Conservation (phyloP, 495 filamentous ascomycete species). For the Penicillium daleae region DNA sequence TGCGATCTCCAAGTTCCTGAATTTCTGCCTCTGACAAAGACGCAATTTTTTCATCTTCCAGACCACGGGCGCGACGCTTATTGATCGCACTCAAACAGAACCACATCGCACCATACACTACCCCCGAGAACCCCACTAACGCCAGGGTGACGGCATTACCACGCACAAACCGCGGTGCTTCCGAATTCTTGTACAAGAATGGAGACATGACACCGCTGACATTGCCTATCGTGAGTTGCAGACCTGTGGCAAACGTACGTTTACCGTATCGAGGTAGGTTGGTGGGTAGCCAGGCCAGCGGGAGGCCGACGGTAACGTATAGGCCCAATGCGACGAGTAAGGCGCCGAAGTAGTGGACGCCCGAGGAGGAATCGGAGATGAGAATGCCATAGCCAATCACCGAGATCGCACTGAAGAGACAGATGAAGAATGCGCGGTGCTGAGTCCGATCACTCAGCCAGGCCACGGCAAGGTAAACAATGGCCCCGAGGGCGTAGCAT, state of each 20-base stretch:
- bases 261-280: constrained; percentile 72
- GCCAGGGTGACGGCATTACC: constrained; percentile 54
- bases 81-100: constrained; percentile 59
- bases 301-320: constrained; percentile 70
- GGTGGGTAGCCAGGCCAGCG: constrained; percentile 67
- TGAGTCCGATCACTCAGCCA: constrained; percentile 63
- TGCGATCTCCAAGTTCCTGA: constrained; percentile 70
- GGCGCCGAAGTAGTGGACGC: constrained; percentile 73
- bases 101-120: constrained; percentile 57
- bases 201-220: constrained; percentile 68
- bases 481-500: constrained; percentile 70
- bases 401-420: constrained; percentile 59
- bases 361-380: constrained; percentile 58
- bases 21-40: constrained; percentile 67
- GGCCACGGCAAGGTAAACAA: constrained; percentile 65
- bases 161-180: constrained; percentile 46
- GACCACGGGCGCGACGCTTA: constrained; percentile 53
- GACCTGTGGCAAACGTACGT: constrained; percentile 66
- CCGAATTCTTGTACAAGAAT: constrained; percentile 52
- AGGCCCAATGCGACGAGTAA: constrained; percentile 72
- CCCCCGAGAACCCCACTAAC: constrained; percentile 42
- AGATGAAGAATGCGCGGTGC: constrained; percentile 62
- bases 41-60: constrained; percentile 55
- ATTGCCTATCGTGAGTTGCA: constrained; percentile 72
- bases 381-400: constrained; percentile 72